Base-by-base conservation (phyloP, 2,329 filamentous ascomycete genomes). In the Aspergillus sp. region DNA sequence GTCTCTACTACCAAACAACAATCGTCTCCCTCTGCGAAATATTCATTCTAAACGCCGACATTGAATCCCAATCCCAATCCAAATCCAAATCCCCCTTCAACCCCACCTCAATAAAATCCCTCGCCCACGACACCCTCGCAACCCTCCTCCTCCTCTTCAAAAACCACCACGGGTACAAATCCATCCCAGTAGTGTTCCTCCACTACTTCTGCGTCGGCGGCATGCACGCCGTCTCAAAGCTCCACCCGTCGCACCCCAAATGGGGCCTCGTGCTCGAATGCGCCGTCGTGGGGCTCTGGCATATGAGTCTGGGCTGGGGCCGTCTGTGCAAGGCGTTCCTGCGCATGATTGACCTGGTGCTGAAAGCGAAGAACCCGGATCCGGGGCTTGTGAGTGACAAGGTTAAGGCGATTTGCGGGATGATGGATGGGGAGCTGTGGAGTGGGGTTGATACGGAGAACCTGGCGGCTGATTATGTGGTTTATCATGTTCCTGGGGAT, bases 291-390 rank as follows among this genome's bases (percentile, higher is more conserved):
- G 65, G 64, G 4, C 60, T 67, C 9, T 67, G 64, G 65, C 59
- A 67, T 41, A 62, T 67, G 60, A 66, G 64, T 52, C 54, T 67
- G 8, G 63, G 65, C 5, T 67, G 65, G 65, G 65, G 65, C 9
- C 59, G 65, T 22, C 30, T 66, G 9, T 64, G 64, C 55, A 67
- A 58, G 17, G 65, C 65, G 4, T 67, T 67, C n/a, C 54, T 67
- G 6, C 62, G 64, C 3, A 64, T 59, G 9, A 66, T 67, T 44
- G 63, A 62, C 3, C 42, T 66, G 4, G 57, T 66, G 12, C 41
- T 67, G 34, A 57, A 59, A 36, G 59, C 57, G 1, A 57, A 34
- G 34, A 56, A 57, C 5, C 53, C 56, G 1, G 59, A 62, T 9
- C 55, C 55, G 3, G 49, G 51, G 5, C 51, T 63, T 2, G 52